Conservation (phyloP, 2,329 filamentous ascomycete species). For the Aspergillus fischeri region DNA sequence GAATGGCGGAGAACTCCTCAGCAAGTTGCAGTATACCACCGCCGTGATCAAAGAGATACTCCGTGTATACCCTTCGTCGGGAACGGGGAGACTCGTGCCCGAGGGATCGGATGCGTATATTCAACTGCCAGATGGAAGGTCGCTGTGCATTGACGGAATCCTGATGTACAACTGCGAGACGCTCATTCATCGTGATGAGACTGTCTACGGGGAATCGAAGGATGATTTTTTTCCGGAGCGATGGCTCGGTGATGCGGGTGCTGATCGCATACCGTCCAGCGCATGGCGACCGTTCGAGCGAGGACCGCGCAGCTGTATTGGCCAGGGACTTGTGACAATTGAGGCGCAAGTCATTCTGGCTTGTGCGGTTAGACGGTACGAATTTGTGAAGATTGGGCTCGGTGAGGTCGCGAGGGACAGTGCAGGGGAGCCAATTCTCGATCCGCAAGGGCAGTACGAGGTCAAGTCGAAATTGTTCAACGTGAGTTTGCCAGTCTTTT, state of each 20-base stretch:
- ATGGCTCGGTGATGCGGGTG: slow-evolving; percentile 6
- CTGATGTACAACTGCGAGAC: slow-evolving; percentile 11
- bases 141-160: slow-evolving; percentile 32
- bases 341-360: slow-evolving; percentile 22
- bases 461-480: not conserved
- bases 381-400: slow-evolving; percentile 5
- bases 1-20: no score
- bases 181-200: slow-evolving; percentile 16
- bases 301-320: slow-evolving; percentile 45
- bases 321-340: slow-evolving; percentile 46
- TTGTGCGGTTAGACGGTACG: not conserved
- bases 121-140: no score
- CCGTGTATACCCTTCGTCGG: no score
- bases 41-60: no score
- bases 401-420: not conserved
- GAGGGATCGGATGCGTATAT: no score
- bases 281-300: slow-evolving; percentile 48
- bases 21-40: no score
- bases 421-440: not conserved
- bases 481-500: not conserved
- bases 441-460: not conserved
- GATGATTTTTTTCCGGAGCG: slow-evolving; percentile 32
- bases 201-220: slow-evolving; percentile 12
- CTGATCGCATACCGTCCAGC: slow-evolving; percentile 20
- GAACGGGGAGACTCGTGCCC: no score